Base-by-base conservation (phyloP, 345 rosid species). In the Citrus reticulata region DNA sequence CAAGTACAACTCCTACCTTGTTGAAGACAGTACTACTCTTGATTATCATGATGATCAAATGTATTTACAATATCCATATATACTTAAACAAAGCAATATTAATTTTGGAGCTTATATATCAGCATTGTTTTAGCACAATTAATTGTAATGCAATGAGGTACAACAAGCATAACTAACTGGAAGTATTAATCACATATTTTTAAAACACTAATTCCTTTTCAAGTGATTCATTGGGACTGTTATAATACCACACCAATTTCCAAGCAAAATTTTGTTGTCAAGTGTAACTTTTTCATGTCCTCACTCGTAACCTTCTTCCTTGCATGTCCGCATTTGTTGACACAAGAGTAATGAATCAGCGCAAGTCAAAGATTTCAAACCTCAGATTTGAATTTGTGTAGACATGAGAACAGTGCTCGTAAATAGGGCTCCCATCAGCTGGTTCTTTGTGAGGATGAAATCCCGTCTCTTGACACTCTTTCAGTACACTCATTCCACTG, bases 281-380 rank as follows among this genome's bases (percentile, higher is more conserved):
- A 40, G 39, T 73, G 55, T 30, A 75, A 30, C 39, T 16, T 11
- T 5, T 24, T 16, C 37, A 37, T 11, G 19, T 76, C 20, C 30
- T 20, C 66, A 25, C 40, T 81, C 16, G 9, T 39, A 40, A 58
- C 35, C 22, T 68, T 72, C 17, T 70, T 73, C 57, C 2, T 16
- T 13, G 78, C 10, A 72, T 39, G 29, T n/a, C 24, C 16, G 32
- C 60, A 25, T 61, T 40, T 9, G 63, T 25, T 16, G 30, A 65
- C 13, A 9, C 51, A 19, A 9, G 35, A 57, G 40, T 17, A 39
- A 68, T 49, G 54, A 74, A 78, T 87, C 76, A 89, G 55, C 98
- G 97, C 86, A 95, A 83, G 84, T 95, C 98, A 73, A 93, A 93
- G 79, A 93, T 92, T 86, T 95, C 97, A 24, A 95, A 92, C 86